A percentile compares a stretch with the other conserved stretches of the same genome.
These are phyloP conservation scores for Ceriops tagal DNA, from an alignment of 345 rosid genomes.

Conservation along the genomic window DNA sequence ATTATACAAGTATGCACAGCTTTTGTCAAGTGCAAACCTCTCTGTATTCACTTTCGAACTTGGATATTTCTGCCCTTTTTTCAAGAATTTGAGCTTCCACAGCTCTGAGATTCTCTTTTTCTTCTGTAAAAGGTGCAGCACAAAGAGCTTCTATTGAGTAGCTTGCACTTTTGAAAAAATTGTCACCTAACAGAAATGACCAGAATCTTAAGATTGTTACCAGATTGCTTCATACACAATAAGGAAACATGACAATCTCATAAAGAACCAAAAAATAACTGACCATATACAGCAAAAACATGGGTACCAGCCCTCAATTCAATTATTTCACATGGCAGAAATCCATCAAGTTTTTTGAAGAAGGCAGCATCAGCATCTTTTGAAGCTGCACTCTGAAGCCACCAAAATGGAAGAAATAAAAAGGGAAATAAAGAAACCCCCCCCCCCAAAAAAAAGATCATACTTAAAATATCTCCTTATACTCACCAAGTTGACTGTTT, in stretches of 20 bases:
- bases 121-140: slow-evolving; percentile 68
- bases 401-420: slow-evolving; percentile 10
- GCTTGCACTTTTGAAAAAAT: slow-evolving; percentile 83
- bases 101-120: slow-evolving; percentile 75
- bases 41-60: slow-evolving; percentile 91
- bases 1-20: slow-evolving; percentile 2
- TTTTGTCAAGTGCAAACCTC: slow-evolving; percentile 46
- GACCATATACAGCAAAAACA: slow-evolving; percentile 93
- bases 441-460: background rate
- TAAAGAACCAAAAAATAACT: slow-evolving; percentile 30
- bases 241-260: slow-evolving; percentile 5
- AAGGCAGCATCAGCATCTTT: slow-evolving; percentile 92
- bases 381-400: slow-evolving; percentile 62
- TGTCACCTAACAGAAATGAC: slow-evolving; percentile 62
- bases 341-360: slow-evolving; percentile 89
- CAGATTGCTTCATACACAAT: slow-evolving; percentile 16
- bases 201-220: slow-evolving; percentile 16
- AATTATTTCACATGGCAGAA: slow-evolving; percentile 91
- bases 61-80: slow-evolving; percentile 76
- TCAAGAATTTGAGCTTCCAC: slow-evolving; percentile 83
- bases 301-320: slow-evolving; percentile 89
- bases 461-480: background rate
- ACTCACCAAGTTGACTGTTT: slow-evolving; percentile 66
- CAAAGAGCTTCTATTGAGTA: slow-evolving; percentile 89
- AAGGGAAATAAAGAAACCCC: slow-evolving; percentile 15